Base-by-base conservation (phyloP, 83 land plant genomes). In the Thuja plicata region DNA sequence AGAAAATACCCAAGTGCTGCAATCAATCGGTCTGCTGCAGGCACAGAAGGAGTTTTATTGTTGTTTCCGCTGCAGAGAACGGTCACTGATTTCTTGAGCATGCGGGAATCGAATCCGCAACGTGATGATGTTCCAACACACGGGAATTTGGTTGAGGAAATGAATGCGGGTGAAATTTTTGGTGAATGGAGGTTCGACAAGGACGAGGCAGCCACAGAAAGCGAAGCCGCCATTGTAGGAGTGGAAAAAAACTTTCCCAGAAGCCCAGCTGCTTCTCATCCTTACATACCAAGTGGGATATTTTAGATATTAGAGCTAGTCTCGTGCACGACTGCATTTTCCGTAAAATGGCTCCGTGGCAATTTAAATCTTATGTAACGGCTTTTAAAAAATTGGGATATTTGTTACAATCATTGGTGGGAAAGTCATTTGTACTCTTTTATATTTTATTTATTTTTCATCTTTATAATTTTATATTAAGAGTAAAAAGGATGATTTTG, bases 1-100 rank as follows among this genome's bases (percentile, higher is more conserved):
- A 95, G 93, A 88, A 96, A 89, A 90, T 95, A 96, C 86, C 97
- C 91, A 71, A 93, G 54, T 66, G 95, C 95, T 30, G 97, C 90
- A 87, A 96, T 89, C 35, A 95, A 5, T 12, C 97, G 94, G 83
- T 96, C 97, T 9, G 92, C 92, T 16, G 71, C 79, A 80, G 91
- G 93, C 10, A 90, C 94, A 3, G 91, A 81, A 87, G 17, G 19
- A 15, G 16, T 54, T 15, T 70, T 38, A 60, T 87, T 60, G 91
- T 88, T 85, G 82, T 45, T 66, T 85, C 90, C 85, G 48, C 30
- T 9, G 35, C 54, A 48, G 12, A 83, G 13, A 35, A 83, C 13
- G n/a, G 46, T 12, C n/a, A 3, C 5, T n/a, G 55, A 19, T 11
- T 83, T 46, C 48, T n/a, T 83, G 15, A n/a, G 50, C 17, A 15